Base-by-base conservation (phyloP, 2,329 filamentous ascomycete species). In the Drechslerella stenobrocha region DNA sequence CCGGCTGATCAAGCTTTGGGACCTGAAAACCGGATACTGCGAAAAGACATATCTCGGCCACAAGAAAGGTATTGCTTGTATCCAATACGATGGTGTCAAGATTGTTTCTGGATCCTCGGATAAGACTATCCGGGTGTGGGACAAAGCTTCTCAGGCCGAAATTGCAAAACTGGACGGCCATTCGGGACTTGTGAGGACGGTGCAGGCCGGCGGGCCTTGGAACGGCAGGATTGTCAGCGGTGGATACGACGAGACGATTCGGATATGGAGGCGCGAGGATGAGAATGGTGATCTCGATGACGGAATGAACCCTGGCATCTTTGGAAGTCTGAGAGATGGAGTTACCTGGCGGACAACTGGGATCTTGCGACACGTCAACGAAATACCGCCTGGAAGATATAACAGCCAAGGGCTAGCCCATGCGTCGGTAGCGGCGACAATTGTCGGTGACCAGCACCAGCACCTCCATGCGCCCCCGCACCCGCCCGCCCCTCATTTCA, bases 91-190 rank as follows among this genome's bases (percentile, higher is more conserved):
- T 75, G 90, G 90, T 23, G 85, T 89, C 51, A 84, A 93, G 18
- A 95, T 98, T 70, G 90, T 98, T 52, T 96, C 90, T 73, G 93
- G 93, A 1, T 96, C 91, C 76, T 96, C 91, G 72, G 93, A 98
- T 76, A 90, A 95, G 75, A 91, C 93, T 37, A 90, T 98, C 28
- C 90, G 93, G 72, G 93, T 98, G 18, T 98, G 95, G 75, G 93
- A 97, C 75, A 86, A 88, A 44, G 82, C 84, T 45, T 90, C 90
- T 0, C 88, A 88, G 2, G 86, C 93, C 8, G 91, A 97, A 76
- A 90, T 97, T 3, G 92, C 91, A 13, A 92, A 88, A 74, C 80
- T 98, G 6, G 82, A 86, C 51, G 88, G 88, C 8, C 93, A 98
- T 75, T 81, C 80, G 2, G 88, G 89, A 71, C 83, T 98, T 15